Base-by-base conservation (phyloP, 345 rosid species). In the Eucalyptus tenuipes region DNA sequence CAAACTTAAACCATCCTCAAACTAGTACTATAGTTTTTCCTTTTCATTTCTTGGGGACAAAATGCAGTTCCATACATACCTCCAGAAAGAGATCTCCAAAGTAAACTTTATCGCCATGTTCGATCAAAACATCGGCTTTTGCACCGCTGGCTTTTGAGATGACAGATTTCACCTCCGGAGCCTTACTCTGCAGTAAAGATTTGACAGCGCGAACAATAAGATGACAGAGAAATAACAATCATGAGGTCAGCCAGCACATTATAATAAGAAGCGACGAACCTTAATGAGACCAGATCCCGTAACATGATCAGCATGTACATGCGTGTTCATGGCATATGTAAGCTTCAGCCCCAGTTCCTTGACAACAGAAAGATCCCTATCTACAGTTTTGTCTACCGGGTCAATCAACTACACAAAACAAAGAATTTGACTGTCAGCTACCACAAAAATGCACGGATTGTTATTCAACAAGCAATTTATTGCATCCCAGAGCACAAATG, bases 251-350 rank as follows among this genome's bases (percentile, higher is more conserved):
- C 44, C 0, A 16, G 50, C 37, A 50, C 59, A 47, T 68, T 81
- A 10, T 22, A 48, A 33, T 48, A 44, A 29, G 44, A 20, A 85
- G 61, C n/a, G 5, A 49, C 31, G 33, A 61, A 98, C 99, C 99
- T 95, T 97, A 53, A 98, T 91, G 88, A 96, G 94, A 57, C 98
- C 98, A 57, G 99, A 93, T 47, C 99, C 99, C 29, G 98, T 98
- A 57, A 98, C 93, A 92, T 98, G 99, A 93, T 98, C 99, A 52
- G 99, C 99, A 93, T 98, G 99, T 12, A 97, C 99, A 92, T 97
- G 99, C 52, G 99, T 98, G 95, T 97, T 98, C 92, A 95, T 88
- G 7, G 96, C 99, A 93, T 96, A 96, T 5, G 94, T 75, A 31
- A 96, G 96, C 94, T 95, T 96, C 89, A 96, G 80, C 2, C 98